Evolutionary conservation across 2,329 filamentous ascomycete species (phyloP), one percentile per base, ranked within the genome.

Genomic region (Sclerotinia subarctica): DNA sequence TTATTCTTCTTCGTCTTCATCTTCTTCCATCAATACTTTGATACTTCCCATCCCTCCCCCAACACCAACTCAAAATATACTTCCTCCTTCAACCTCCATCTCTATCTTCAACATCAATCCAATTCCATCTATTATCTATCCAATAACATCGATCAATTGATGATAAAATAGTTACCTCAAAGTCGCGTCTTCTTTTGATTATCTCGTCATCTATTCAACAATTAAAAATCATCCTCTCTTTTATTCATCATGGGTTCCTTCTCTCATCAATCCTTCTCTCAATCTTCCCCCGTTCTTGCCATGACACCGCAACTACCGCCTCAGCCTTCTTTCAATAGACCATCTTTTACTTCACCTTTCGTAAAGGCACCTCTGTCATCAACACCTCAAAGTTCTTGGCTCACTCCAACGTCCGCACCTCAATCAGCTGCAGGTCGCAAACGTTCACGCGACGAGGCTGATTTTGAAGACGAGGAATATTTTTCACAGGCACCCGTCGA

Each of bases 371-470:
- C 68, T 52, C 68, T 69, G 49, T 68, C 70, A 58, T 73, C 73
- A 59, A 68, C 72, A 13, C n/a, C 71, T 21, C 70, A 69, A 24
- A 70, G 72, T 26, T 68, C 74, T 21, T 74, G 75, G 73, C 70
- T 75, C 51, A 72, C 71, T 38, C 66, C 71, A 38, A 64, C 66
- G 29, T 66, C 69, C 17, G 69, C 70, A n/a, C 71, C 73, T 38
- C 52, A 65, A 46, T 75, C 76, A 53, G 77, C 78, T n/a, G 86
- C 86, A 73, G 89, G 90, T 72, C 88, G 90, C 77, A 94, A 94
- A 81, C 88, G 91, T 73, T 92, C 90, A 70, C 86, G 90, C 76
- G 89, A 91, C 75, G 90, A 94, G 78, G 89, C 90, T 68, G 83
- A 84, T 35, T 86, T 91, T 72, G 52, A 56, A 54, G 83, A 87